Evolutionary conservation across 768 basidiomycete species (phyloP), one percentile per base, ranked within the genome.

Genomic region (Cyclocybe aegerita): DNA sequence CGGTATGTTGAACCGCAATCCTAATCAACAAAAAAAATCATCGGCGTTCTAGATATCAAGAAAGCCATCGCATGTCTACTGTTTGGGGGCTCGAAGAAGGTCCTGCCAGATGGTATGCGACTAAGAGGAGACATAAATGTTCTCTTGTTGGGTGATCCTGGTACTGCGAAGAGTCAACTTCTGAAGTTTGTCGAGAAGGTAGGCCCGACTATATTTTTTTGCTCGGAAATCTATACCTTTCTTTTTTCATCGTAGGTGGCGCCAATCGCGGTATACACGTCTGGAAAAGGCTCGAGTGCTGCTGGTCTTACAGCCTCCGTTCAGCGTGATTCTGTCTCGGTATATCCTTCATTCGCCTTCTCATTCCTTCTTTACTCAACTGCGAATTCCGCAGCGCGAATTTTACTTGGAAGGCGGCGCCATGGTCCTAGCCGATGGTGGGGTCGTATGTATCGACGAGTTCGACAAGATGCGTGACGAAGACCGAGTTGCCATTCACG

Each of bases 391-490:
- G 9, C 54, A 98, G 94, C 83, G 97, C 39, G 97, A 99, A 67
- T 98, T 99, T 70, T 98, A 97, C 70, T 81, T 99, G 5, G 97
- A 99, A 75, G 97, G 97, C 7, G 97, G 97, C 16, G 97, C 97
- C 1, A 98, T 99, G 97, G 97, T 99, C 5, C 82, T 98, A 34
- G 97, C 97, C 1, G 97, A 99, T 65, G 91, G 91, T 9, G 97
- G 97, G 29, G 95, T 99, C 10, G 97, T 98, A 35, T 98, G 97
- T 63, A 99, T 99, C 63, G 97, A 99, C 60, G 97, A 99, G 67
- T 99, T 99, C 60, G 97, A 99, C 72, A 99, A 99, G 75, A 99
- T 99, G 97, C 79, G 96, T 35, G 97, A 99, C 59, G 96, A 98
- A 69, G 97, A 99, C 66, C 85, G 97, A 48, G 97, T 98, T 4